Evolutionary conservation across 1,284 basidiomycete genomes (phyloP), one percentile per base, ranked within the genome.

Genomic region (Crocinoboletus sp.): DNA sequence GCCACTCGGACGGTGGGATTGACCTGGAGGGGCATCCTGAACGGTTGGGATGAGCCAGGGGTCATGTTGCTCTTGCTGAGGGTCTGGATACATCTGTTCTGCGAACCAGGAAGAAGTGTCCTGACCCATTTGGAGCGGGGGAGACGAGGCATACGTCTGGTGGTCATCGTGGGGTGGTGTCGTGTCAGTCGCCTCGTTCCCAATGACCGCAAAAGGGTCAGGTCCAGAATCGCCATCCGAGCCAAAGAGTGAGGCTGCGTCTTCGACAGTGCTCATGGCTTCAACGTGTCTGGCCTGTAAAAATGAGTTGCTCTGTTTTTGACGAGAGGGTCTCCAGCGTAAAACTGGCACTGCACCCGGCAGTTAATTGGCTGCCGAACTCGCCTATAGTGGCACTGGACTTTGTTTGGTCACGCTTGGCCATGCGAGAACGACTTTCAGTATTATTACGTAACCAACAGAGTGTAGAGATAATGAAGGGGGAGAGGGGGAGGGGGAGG

Each of bases 201-300:
- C 82, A 47, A 83, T 71, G 45, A 73, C 67, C 47, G 82, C 74
- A 66, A 88, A 88, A 33, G 78, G 78, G 67, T 87, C 84, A 28
- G 73, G 70, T 17, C 69, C 68, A 44, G 76, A 58, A 60, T 86
- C 74, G 35, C 50, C 69, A 20, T 78, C 74, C 34, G 75, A 66
- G 42, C 79, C 82, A 69, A 89, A 89, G 34, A 89, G 79, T 46
- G 83, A 79, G 43, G 86, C 83, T 38, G 86, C 87, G 55, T 84
- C 79, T 71, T 87, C 84, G 46, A 82, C 77, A 46, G 73, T 69
- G 63, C 70, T 75, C 80, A 84, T 84, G 53, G 58, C 44, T 64
- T 50, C 61, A 64, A 50, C 65, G 65, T 67, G 64, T 60, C 40
- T 38, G 38, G 40, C 28, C 42, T 48, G 39, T 34, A 34, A 43